phyloP scores from a whole-genome alignment of 73 alveolate species.

The Paramecium caudatum region DNA sequence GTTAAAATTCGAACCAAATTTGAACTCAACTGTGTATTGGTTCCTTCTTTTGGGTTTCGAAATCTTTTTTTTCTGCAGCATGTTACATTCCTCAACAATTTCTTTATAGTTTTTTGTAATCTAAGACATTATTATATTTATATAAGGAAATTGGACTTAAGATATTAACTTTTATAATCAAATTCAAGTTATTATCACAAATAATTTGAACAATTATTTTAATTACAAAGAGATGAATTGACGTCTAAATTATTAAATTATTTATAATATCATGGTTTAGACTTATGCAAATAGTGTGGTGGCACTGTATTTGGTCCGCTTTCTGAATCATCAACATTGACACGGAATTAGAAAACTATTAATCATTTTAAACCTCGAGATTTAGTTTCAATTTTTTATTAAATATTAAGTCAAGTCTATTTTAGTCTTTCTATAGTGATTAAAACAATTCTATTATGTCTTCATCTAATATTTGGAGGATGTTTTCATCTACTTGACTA shows the following conservation, averaged over 20 bases:
- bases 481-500: neutral
- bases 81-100: slow-evolving; percentile 4
- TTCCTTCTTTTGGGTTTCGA: slow-evolving; percentile 32
- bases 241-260: too few relatives aligned
- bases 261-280: too few relatives aligned
- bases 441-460: slow-evolving; percentile 35
- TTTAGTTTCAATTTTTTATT: neutral
- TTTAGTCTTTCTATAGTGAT: neutral
- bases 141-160: too few relatives aligned
- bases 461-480: slow-evolving; percentile 47
- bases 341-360: neutral
- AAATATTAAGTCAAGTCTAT: neutral
- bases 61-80: neutral
- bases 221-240: neutral
- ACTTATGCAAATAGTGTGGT: too few relatives aligned
- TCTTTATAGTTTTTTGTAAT: slow-evolving; percentile 10
- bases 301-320: slow-evolving; percentile 2
- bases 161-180: too few relatives aligned
- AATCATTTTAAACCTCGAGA: slow-evolving; percentile 12
- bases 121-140: slow-evolving; percentile 5
- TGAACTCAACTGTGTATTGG: neutral
- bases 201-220: neutral
- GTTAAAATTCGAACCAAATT: slow-evolving; percentile 21
- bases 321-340: slow-evolving; percentile 11
- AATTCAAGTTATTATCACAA: too few relatives aligned